Evolutionary conservation across 306 rosid genomes (phyloP).

Genomic region (Pyrus betulifolia): DNA sequence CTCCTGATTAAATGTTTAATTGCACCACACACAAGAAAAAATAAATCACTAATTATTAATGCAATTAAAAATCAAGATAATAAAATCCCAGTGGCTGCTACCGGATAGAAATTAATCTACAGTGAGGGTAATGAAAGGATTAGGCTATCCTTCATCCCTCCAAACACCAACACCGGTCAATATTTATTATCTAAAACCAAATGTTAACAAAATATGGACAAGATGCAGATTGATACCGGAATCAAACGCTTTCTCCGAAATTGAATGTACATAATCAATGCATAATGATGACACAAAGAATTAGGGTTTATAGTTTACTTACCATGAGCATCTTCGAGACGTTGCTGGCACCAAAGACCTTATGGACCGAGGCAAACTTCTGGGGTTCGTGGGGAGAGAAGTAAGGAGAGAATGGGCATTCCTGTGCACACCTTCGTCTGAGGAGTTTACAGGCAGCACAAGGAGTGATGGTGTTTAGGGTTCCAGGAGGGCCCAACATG

Average conservation of each 20-base stretch:
- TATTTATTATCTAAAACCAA: too few relatives aligned
- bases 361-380: conserved; percentile 94
- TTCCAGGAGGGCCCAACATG: conserved; percentile 78
- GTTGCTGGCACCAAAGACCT: conserved; percentile 95
- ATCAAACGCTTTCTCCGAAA: background rate
- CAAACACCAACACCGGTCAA: too few relatives aligned
- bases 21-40: background rate
- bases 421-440: conserved; percentile 92
- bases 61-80: background rate
- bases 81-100: background rate
- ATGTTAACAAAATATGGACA: background rate
- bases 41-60: background rate
- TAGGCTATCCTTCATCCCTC: background rate
- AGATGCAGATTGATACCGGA: background rate
- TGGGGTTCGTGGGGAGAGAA: conserved; percentile 98
- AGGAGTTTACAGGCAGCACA: conserved; percentile 95
- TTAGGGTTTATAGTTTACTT: conserved; percentile 1
- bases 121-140: background rate
- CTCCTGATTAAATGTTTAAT: conserved; percentile 33
- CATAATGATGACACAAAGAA: background rate
- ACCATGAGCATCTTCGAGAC: conserved; percentile 97
- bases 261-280: background rate
- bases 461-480: conserved; percentile 85
- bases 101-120: background rate
- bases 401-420: conserved; percentile 94